phyloP scores from a whole-genome alignment of 2,329 filamentous ascomycete species.

The Aureobasidium sp. region DNA sequence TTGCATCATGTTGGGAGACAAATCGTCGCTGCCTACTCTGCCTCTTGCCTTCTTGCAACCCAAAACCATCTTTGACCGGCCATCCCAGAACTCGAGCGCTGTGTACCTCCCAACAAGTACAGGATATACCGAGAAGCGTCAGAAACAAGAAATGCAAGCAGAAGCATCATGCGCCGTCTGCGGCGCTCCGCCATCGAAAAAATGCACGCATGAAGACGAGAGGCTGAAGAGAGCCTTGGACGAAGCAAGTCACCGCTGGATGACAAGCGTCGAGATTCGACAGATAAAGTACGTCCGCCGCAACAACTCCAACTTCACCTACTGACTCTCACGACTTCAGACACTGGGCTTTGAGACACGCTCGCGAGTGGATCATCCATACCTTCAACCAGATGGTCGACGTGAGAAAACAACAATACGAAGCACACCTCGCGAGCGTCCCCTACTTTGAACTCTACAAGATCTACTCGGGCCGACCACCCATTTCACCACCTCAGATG shows the following conservation, averaged over 20 bases:
- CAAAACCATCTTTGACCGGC: not conserved
- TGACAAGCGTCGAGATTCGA: slow-evolving; percentile 16
- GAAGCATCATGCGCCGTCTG: slow-evolving; percentile 30
- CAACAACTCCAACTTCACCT: not conserved
- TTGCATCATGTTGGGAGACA: not conserved
- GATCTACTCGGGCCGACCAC: slow-evolving; percentile 36
- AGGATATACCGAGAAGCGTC: not conserved
- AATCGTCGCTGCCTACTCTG: not conserved
- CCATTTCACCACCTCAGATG: slow-evolving; percentile 44
- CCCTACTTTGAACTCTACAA: slow-evolving; percentile 40
- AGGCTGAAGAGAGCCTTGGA: slow-evolving; percentile 25
- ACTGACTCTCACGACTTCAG: slow-evolving; percentile 20
- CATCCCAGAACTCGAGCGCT: not conserved
- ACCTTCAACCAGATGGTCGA: slow-evolving; percentile 34
- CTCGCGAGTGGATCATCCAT: slow-evolving; percentile 36
- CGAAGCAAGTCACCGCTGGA: slow-evolving; percentile 25
- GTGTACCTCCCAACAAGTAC: not conserved
- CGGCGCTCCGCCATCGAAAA: slow-evolving; percentile 23
- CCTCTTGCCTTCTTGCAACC: not conserved
- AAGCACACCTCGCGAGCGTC: slow-evolving; percentile 35
- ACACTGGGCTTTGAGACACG: slow-evolving; percentile 39
- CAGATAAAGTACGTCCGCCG: slow-evolving; percentile 21
- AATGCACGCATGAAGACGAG: slow-evolving; percentile 27
- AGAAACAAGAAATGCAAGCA: slow-evolving; percentile 8
- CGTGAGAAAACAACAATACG: slow-evolving; percentile 33